Evolutionary conservation across 2,329 filamentous ascomycete genomes (phyloP), one percentile per base, ranked within the genome.

Genomic region (Davidsoniella virescens): DNA sequence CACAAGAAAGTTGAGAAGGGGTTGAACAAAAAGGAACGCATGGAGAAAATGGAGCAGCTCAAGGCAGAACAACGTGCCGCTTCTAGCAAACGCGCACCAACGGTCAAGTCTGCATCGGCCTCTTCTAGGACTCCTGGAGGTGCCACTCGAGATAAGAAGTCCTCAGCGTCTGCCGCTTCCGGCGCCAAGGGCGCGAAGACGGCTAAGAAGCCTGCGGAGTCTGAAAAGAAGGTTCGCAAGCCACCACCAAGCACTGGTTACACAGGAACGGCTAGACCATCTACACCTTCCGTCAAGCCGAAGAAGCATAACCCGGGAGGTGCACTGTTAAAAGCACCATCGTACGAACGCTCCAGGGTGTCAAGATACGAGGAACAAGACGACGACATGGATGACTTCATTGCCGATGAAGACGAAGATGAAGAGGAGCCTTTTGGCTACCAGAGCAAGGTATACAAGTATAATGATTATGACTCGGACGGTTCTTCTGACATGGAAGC

Each of bases 401-500:
- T 78, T 59, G 78, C 78, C 55, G 75, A 78, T 60, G 75, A 76
- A 40, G 76, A 77, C 52, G 73, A 78, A 41, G 74, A 77, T 10
- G 75, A 77, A 0, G 73, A 64, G 4, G 44, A 46, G 1, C 6
- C 29, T 36, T 37, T 38, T 10, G 5, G 12, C 17, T 44, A 29
- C 8, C 20, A 16, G 5, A 36, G 36, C 18, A 45, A 17, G 18
- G 40, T 46, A 36, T 56, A 56, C 23, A 39, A 42, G 5, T 54
- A 54, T 5, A 71, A 74, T 54, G 70, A 69, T 44, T 81, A 84
- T 55, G 72, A 68, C 2, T 80, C 77, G 0, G 82, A 82, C 50
- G 76, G 62, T 5, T 83, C 80, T 4, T 85, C 81, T 5, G 84
- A 86, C 57, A 87, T 87, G 81, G 83, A 87, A 62, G 84, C 82